A percentile compares a stretch with the other conserved stretches of the same genome.
phyloP scores from a whole-genome alignment of 1,284 basidiomycete genomes.

The Apiotrichum montevideense region DNA sequence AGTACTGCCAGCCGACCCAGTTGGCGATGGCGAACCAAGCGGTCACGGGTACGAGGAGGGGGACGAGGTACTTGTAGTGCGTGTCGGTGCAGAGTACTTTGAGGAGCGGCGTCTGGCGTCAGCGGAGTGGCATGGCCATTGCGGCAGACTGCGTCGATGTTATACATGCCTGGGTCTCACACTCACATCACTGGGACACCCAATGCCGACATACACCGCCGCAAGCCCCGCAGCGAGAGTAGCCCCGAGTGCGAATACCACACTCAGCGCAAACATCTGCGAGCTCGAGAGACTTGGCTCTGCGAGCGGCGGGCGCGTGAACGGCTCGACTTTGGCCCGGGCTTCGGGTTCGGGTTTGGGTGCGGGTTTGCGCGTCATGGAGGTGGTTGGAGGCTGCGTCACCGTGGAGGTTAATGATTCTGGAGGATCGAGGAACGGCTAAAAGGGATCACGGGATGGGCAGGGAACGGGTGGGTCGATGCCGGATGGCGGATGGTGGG shows the following conservation, averaged over 20 bases:
- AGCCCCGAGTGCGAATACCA: not conserved
- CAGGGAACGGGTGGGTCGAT: no score
- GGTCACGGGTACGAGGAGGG: slow-evolving; percentile 71
- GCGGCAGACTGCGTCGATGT: no score
- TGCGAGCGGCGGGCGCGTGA: no score
- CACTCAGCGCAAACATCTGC: slow-evolving; percentile 6
- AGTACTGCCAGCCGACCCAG: slow-evolving; percentile 95
- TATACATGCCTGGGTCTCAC: no score
- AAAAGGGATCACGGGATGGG: no score
- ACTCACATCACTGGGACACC: slow-evolving; percentile 7
- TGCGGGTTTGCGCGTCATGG: no score
- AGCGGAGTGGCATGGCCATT: not conserved
- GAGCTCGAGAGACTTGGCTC: not conserved
- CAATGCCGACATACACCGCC: slow-evolving; percentile 11
- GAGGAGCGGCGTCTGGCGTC: slow-evolving; percentile 4
- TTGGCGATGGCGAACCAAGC: slow-evolving; percentile 89
- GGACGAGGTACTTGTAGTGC: slow-evolving; percentile 81
- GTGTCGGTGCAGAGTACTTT: slow-evolving; percentile 51
- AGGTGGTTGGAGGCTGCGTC: no score
- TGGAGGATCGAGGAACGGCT: no score
- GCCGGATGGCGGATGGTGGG: no score
- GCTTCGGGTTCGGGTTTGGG: no score
- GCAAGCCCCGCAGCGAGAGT: slow-evolving; percentile 2
- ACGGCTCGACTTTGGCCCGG: no score
- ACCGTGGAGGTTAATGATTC: no score